These are phyloP conservation scores for Suillus alpinus DNA, from an alignment of 768 basidiomycete genomes.

Conservation along the genomic window DNA sequence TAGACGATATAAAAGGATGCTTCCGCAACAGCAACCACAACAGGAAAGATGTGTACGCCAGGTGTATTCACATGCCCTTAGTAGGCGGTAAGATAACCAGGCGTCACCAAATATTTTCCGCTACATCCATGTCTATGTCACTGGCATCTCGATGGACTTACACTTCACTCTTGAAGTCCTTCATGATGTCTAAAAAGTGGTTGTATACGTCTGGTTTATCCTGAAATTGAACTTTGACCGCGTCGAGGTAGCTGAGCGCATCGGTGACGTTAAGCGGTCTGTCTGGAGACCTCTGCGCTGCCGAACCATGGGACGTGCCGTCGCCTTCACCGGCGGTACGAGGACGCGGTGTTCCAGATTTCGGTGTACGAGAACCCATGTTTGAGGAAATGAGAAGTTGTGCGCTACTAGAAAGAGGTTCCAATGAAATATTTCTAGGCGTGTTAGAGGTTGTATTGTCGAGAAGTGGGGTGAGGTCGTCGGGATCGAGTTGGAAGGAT, in stretches of 20 bases:
- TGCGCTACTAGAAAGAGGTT: not conserved
- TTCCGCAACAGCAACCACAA: not conserved
- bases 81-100: slow-evolving; percentile 3
- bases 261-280: slow-evolving; percentile 90
- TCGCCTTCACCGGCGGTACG: slow-evolving; percentile 25
- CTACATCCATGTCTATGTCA: not conserved
- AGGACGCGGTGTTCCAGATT: slow-evolving; percentile 40
- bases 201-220: slow-evolving; percentile 94
- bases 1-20: slow-evolving; percentile 8
- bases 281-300: slow-evolving; percentile 36
- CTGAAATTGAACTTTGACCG: slow-evolving; percentile 88
- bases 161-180: slow-evolving; percentile 97
- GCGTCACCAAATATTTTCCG: not conserved
- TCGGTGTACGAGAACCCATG: slow-evolving; percentile 24
- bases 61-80: not conserved
- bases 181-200: slow-evolving; percentile 95
- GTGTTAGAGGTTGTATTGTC: not conserved
- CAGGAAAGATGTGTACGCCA: not conserved
- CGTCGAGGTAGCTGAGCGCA: slow-evolving; percentile 90
- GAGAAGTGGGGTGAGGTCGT: slow-evolving; percentile 1
- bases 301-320: slow-evolving; percentile 20
- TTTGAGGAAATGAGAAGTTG: slow-evolving; percentile 1
- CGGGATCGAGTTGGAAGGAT: slow-evolving; percentile 1
- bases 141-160: slow-evolving; percentile 40
- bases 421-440: not conserved